A percentile compares a stretch with the other conserved stretches of the same genome.
Conservation (phyloP, 805 yeast genomes). For the Barnettozyma populi region DNA sequence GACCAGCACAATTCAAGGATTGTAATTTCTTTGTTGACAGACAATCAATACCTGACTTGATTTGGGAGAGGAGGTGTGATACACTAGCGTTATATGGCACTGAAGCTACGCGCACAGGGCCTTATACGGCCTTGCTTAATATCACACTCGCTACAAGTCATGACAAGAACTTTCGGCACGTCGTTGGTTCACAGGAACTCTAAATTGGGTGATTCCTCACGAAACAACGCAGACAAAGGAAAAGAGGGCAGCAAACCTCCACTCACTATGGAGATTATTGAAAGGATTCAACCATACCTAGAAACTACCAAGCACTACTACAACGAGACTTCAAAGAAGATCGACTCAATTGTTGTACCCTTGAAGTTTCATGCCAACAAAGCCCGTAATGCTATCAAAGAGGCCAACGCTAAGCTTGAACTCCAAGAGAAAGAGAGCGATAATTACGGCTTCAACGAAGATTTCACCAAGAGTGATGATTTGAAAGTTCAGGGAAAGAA, state of each 20-base stretch:
- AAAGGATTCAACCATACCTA: conserved; percentile 18
- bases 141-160: neutral
- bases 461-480: conserved; percentile 18
- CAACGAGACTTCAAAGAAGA: conserved; percentile 12
- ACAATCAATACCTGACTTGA: neutral
- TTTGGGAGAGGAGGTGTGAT: neutral
- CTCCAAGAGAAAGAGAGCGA: conserved; percentile 32
- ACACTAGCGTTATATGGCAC: neutral
- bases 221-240: neutral
- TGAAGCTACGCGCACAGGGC: neutral
- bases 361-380: conserved; percentile 20
- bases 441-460: conserved; percentile 32
- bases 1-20: too few relatives aligned
- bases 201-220: neutral
- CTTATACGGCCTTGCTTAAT: neutral
- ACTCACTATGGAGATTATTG: conserved; percentile 11
- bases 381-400: conserved; percentile 31
- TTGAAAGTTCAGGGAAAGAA: conserved; percentile 13
- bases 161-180: neutral
- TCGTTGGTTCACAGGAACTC: neutral
- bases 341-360: conserved; percentile 11
- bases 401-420: conserved; percentile 32
- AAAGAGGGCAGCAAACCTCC: neutral
- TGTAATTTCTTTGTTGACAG: too few relatives aligned
- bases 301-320: conserved; percentile 17